phyloP scores from a whole-genome alignment of 306 rosid genomes.

The Glycine latifolia region DNA sequence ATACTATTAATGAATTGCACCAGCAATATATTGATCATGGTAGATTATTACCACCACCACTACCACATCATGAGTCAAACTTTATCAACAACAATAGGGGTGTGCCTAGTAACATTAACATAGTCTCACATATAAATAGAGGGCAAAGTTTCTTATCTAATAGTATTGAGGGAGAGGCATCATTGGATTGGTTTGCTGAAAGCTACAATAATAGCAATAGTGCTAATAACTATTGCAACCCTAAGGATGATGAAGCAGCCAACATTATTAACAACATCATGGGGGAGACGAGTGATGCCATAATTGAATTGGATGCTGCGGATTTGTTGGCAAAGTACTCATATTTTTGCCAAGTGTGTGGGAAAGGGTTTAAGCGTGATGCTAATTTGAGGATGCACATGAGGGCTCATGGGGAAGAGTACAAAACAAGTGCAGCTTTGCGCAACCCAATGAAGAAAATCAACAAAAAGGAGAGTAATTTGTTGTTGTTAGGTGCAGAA shows the following conservation, averaged over 20 bases:
- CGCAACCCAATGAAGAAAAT: constrained; percentile 73
- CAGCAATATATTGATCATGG: constrained; percentile 39
- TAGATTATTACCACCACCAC: no score
- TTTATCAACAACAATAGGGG: constrained; percentile 17
- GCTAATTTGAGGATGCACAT: constrained; percentile 96
- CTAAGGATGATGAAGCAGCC: constrained; percentile 45
- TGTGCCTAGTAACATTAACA: background rate
- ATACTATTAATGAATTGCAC: constrained; percentile 12
- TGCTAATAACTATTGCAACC: background rate
- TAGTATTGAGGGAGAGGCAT: constrained; percentile 43
- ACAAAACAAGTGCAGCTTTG: constrained; percentile 76
- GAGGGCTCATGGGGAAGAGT: constrained; percentile 98
- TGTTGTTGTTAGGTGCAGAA: background rate
- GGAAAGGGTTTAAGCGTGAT: constrained; percentile 91
- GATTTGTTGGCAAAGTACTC: constrained; percentile 93
- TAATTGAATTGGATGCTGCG: constrained; percentile 69
- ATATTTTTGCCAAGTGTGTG: constrained; percentile 87
- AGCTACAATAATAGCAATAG: constrained; percentile 40
- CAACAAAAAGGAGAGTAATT: constrained; percentile 39
- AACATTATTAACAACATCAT: constrained; percentile 4
- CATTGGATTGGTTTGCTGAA: constrained; percentile 59
- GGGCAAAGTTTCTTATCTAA: constrained; percentile 43
- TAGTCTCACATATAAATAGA: constrained; percentile 14
- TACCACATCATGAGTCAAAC: background rate
- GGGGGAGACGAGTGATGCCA: constrained; percentile 43